Evolutionary conservation across 352 stramenopile species (phyloP).

Genomic region (Phytophthora hibernalis): DNA sequence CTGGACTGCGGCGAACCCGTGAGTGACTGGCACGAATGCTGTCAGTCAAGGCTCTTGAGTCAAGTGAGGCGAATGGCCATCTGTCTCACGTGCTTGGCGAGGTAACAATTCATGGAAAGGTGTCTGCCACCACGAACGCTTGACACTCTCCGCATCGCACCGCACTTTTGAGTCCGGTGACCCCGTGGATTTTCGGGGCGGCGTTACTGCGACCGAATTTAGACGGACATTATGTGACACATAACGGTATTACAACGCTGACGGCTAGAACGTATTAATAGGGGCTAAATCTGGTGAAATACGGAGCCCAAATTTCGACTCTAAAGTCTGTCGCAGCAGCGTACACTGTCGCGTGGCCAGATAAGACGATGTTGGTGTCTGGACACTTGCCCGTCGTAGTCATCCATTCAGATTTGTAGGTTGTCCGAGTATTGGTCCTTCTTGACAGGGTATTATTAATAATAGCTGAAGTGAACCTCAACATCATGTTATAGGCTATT

Average conservation of each 20-base stretch:
- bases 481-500: background rate
- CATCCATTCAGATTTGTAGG: background rate
- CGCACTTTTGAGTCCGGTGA: constrained; percentile 32
- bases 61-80: background rate
- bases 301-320: no score
- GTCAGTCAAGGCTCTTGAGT: background rate
- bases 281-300: no score
- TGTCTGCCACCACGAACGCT: constrained; percentile 16
- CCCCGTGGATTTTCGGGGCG: constrained; percentile 25
- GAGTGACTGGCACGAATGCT: background rate
- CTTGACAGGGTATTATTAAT: no score
- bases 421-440: no score
- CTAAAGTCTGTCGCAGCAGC: no score
- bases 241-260: no score
- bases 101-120: constrained; percentile 1
- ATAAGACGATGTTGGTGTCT: constrained; percentile 9
- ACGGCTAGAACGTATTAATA: no score
- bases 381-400: background rate
- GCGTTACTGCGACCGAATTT: no score
- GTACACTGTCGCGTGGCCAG: background rate
- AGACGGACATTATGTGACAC: no score
- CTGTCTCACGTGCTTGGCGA: background rate
- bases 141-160: constrained; percentile 35
- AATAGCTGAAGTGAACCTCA: background rate
- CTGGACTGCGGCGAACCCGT: background rate